Base-by-base conservation (phyloP, 805 yeast species). In the Cyberlindnera sargentensis region DNA sequence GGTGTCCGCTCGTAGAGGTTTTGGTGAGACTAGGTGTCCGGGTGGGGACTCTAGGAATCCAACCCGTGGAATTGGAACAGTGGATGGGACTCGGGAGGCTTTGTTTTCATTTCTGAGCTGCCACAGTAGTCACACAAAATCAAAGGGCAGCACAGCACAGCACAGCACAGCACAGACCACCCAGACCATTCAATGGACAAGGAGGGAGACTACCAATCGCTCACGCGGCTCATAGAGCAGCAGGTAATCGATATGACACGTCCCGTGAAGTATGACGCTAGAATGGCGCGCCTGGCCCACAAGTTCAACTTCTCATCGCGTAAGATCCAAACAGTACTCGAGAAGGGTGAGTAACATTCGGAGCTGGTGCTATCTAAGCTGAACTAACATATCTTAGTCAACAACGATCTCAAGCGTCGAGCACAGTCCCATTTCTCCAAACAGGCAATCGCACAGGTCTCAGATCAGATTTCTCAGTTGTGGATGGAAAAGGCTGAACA, bases 361-460 rank as follows among this genome's bases (percentile, higher is more conserved):
- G 20, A 15, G 20, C 20, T 15, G 20, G 20, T 15, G 20, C 20
- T 2, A 15, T 15, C 20, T 15, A 15, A 15, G 20, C 20, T 2
- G 20, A 15, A 15, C 20, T 15, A 15, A 15, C 20, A 15, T 15
- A 15, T 15, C 20, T 15, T 20, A 55, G 60, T 46, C 2, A 53
- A 55, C 20, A 8, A 44, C 2, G 44, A 37, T n/a, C 26, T 52
- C 1, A 8, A 38, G 1, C 33, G 37, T 1, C 45, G 48, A 4
- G 42, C 45, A 36, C 48, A 45, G 7, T 36, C 31, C 27, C 43
- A 36, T 24, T 55, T 43, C 41, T 55, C 61, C 7, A 44, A 45
- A 24, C 59, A 58, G 36, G 47, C 62, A 6, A 43, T 51, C 8
- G 45, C 43, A 20, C 52, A 55, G 31, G 39, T 47, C 3, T 39